A percentile compares a stretch with the other conserved stretches of the same genome.
phyloP scores from a whole-genome alignment of 176 grass and related monocot genomes.

The Otatea glauca region DNA sequence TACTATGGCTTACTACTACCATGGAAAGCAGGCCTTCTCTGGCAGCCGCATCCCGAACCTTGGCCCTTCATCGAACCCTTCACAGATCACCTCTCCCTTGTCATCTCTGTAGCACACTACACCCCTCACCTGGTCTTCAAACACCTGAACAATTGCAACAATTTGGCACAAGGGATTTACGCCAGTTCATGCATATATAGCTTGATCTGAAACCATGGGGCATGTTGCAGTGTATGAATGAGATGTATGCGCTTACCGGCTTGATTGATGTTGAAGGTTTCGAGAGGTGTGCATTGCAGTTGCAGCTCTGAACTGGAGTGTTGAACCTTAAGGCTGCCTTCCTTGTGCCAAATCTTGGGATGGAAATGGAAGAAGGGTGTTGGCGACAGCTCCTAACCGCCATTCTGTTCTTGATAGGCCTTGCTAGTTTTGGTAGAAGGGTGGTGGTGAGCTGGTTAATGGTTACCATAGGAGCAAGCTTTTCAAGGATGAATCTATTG shows the following conservation, averaged over 20 bases:
- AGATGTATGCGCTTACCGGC: not conserved
- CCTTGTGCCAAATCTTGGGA: slow-evolving; percentile 1
- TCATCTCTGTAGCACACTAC: slow-evolving; percentile 66
- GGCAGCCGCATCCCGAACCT: slow-evolving; percentile 24
- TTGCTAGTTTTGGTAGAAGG: not conserved
- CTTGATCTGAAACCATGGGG: not conserved
- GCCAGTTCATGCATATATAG: not conserved
- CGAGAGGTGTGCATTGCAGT: not conserved
- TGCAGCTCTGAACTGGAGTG: not conserved
- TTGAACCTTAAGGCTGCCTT: slow-evolving; percentile 17
- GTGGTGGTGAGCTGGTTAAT: not conserved
- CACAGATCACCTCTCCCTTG: slow-evolving; percentile 60
- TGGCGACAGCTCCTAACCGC: not conserved
- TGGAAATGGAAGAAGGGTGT: not conserved
- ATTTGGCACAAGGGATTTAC: not conserved
- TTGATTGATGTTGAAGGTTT: slow-evolving; percentile 12
- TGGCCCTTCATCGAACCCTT: slow-evolving; percentile 72
- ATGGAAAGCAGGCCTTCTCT: slow-evolving; percentile 45
- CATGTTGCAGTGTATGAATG: not conserved
- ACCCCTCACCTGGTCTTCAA: slow-evolving; percentile 62
- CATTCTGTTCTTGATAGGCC: slow-evolving; percentile 13
- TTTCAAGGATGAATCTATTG: slow-evolving; percentile 10
- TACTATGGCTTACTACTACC: slow-evolving; percentile 13
- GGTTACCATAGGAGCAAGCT: not conserved
- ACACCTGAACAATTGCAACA: slow-evolving; percentile 49